Evolutionary conservation across 768 basidiomycete species (phyloP).

Genomic region (Collybia nuda): DNA sequence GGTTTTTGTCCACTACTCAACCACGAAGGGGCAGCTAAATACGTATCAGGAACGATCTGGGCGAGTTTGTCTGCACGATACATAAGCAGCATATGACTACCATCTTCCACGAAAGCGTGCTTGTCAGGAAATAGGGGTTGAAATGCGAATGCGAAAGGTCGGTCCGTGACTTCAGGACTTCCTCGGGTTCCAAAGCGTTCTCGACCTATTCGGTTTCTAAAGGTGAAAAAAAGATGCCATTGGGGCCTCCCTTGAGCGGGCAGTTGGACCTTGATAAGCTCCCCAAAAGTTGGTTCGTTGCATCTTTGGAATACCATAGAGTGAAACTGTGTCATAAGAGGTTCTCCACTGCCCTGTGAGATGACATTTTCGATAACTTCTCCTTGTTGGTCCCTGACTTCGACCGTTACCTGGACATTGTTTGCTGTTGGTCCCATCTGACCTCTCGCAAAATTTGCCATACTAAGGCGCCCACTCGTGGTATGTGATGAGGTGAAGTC

Average conservation of each 20-base stretch:
- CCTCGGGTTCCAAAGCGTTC: conserved; percentile 41
- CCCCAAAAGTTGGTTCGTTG: conserved; percentile 88
- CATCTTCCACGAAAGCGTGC: conserved; percentile 84
- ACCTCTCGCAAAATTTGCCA: conserved; percentile 60
- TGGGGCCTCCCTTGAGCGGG: conserved; percentile 65
- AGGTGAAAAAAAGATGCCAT: conserved; percentile 95
- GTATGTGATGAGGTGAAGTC: conserved; percentile 67
- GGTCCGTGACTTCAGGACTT: conserved; percentile 49
- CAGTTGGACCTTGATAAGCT: conserved; percentile 86
- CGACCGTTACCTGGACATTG: conserved; percentile 89
- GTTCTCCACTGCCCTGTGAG: conserved; percentile 84
- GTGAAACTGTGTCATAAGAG: conserved; percentile 74
- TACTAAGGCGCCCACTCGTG: conserved; percentile 51
- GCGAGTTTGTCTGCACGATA: conserved; percentile 77
- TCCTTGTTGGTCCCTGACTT: conserved; percentile 78
- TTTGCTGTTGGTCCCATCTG: conserved; percentile 53
- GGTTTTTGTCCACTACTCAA: conserved; percentile 52
- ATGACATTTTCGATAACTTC: conserved; percentile 67
- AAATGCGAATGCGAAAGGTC: conserved; percentile 90
- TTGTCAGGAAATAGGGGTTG: conserved; percentile 82
- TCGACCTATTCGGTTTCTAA: conserved; percentile 68
- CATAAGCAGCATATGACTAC: conserved; percentile 80
- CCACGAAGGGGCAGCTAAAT: conserved; percentile 70
- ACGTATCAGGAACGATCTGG: conserved; percentile 64
- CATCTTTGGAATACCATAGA: conserved; percentile 91